Percentiles rank a stretch among this genome's conserved stretches.
phyloP scores from a whole-genome alignment of 768 basidiomycete genomes.

The Rhizopogon sp. region DNA sequence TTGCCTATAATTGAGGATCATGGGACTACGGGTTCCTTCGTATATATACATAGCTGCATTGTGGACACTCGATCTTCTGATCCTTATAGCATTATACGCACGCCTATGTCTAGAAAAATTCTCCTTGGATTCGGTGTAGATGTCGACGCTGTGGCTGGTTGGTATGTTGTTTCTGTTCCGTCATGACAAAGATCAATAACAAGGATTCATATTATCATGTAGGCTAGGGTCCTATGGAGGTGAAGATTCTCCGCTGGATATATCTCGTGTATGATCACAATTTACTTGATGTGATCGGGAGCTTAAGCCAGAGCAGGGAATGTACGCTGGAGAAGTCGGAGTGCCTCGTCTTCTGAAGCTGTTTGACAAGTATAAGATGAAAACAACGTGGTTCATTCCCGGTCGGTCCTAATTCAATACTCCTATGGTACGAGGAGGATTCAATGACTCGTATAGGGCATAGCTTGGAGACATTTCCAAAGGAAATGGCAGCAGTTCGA shows the following conservation, averaged over 20 bases:
- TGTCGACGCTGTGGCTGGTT: constrained; percentile 74
- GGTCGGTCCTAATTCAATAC: constrained; percentile 29
- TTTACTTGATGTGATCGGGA: not conserved
- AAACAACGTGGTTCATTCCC: constrained; percentile 74
- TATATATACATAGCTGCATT: not conserved
- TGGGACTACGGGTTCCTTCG: not conserved
- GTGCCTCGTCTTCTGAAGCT: constrained; percentile 62
- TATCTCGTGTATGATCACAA: constrained; percentile 43
- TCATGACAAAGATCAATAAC: not conserved
- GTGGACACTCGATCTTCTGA: not conserved
- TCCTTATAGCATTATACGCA: not conserved
- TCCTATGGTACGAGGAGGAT: not conserved
- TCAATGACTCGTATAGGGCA: constrained; percentile 39
- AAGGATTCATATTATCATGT: not conserved
- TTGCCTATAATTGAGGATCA: not conserved
- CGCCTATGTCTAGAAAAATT: constrained; percentile 47
- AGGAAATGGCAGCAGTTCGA: constrained; percentile 62
- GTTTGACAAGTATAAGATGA: constrained; percentile 64
- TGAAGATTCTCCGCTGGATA: constrained; percentile 66
- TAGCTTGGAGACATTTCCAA: constrained; percentile 69
- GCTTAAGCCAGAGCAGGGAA: constrained; percentile 33
- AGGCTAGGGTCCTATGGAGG: constrained; percentile 75
- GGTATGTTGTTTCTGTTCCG: constrained; percentile 32
- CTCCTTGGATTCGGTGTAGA: constrained; percentile 65
- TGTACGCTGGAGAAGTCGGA: constrained; percentile 76